phyloP scores from a whole-genome alignment of 371 early-diverging fungal species.

The Rhizopus microsporus region DNA sequence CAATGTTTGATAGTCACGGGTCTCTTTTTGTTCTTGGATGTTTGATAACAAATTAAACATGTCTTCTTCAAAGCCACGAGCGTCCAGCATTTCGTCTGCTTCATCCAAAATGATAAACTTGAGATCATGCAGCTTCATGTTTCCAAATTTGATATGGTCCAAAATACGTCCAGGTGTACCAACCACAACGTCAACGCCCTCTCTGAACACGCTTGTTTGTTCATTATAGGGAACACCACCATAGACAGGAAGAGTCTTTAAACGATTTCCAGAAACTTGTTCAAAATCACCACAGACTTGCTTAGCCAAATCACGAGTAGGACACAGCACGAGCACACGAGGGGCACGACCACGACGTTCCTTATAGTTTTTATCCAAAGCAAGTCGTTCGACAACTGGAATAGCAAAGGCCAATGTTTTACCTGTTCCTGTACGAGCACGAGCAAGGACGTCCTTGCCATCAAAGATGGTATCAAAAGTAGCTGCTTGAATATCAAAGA shows the following conservation, averaged over 20 bases:
- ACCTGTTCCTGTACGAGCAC: constrained; percentile 97
- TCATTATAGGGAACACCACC: constrained; percentile 86
- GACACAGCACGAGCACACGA: constrained; percentile 80
- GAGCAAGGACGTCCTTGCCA: constrained; percentile 90
- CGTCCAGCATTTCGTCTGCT: constrained; percentile 95
- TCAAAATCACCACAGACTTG: constrained; percentile 82
- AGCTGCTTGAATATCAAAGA: constrained; percentile 94
- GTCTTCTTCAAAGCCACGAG: constrained; percentile 92
- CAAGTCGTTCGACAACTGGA: constrained; percentile 82
- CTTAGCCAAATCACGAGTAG: constrained; percentile 97
- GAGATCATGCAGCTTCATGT: constrained; percentile 69
- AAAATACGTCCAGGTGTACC: constrained; percentile 98
- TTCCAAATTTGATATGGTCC: constrained; percentile 85
- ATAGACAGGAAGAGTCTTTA: constrained; percentile 67
- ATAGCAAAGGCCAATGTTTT: constrained; percentile 92
- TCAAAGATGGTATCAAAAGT: constrained; percentile 81
- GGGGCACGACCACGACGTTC: constrained; percentile 75
- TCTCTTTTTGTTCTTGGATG: constrained; percentile 73
- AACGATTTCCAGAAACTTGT: constrained; percentile 58
- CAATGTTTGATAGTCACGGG: constrained; percentile 77
- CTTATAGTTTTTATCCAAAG: constrained; percentile 48
- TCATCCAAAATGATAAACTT: constrained; percentile 91
- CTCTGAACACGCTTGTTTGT: constrained; percentile 77
- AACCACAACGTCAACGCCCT: constrained; percentile 94
- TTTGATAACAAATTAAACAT: constrained; percentile 85